Percentiles rank a stretch among this genome's conserved stretches.
Evolutionary conservation across 2,329 filamentous ascomycete species (phyloP).

Genomic region (Pezicula carpinea): DNA sequence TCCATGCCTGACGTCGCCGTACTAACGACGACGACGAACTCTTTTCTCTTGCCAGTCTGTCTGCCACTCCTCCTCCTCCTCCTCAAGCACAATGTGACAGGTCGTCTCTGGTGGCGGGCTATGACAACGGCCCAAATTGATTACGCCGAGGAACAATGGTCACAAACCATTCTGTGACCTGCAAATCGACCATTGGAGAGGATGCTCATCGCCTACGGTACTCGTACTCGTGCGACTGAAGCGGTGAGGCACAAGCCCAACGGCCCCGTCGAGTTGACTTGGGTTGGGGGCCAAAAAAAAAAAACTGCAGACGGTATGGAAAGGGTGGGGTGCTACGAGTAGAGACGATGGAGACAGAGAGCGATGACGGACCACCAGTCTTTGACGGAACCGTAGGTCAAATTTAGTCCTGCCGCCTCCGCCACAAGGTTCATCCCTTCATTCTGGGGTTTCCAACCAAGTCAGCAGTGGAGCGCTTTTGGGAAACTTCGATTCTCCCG

Average conservation of each 20-base stretch:
- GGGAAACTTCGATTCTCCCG: too few species aligned
- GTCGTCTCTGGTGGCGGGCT: neutral
- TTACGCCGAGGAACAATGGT: neutral
- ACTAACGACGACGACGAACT: neutral
- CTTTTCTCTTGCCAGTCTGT: neutral
- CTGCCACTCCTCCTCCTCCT: neutral
- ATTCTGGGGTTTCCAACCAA: too few species aligned
- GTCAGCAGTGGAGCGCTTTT: too few species aligned
- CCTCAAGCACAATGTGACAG: neutral
- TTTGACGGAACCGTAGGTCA: neutral
- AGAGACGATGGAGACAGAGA: neutral
- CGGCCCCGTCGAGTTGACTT: too few species aligned
- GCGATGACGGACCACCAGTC: neutral
- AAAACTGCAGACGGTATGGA: too few species aligned
- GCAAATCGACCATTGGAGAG: neutral
- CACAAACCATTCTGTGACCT: neutral
- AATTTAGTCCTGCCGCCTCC: neutral
- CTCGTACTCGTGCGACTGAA: too few species aligned
- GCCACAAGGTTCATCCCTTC: conserved; percentile 1
- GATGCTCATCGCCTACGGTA: too few species aligned
- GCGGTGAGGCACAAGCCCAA: too few species aligned
- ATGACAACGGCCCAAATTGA: neutral
- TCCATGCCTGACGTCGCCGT: neutral
- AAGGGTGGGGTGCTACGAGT: too few species aligned
- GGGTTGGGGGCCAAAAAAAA: too few species aligned